Conservation (phyloP, 306 rosid species). For the Neltuma alba region DNA sequence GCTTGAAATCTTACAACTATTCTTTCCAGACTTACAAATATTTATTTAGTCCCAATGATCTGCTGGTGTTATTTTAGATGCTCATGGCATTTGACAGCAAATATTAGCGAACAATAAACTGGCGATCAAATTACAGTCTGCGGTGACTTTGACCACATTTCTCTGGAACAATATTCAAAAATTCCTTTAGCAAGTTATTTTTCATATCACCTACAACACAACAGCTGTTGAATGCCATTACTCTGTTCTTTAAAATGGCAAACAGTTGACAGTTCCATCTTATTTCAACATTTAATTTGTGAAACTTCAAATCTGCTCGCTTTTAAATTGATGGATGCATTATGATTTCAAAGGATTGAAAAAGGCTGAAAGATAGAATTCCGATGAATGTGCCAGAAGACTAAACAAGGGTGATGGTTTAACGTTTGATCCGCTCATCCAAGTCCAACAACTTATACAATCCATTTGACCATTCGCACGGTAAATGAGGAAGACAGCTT, state of each 20-base stretch:
- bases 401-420: neutral
- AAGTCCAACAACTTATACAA: neutral
- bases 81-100: neutral
- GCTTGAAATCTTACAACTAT: neutral
- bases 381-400: neutral
- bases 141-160: neutral
- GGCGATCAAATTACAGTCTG: neutral
- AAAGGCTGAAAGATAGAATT: neutral
- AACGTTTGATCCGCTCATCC: neutral
- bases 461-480: neutral
- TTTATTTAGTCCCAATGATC: neutral
- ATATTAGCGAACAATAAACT: neutral
- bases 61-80: neutral
- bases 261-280: neutral
- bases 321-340: neutral
- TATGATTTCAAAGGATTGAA: neutral
- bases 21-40: neutral
- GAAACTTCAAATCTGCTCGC: neutral
- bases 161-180: neutral
- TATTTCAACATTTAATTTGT: neutral
- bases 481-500: conserved; percentile 1
- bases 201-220: neutral
- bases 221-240: neutral
- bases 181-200: neutral
- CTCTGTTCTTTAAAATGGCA: neutral